Base-by-base conservation (phyloP, 352 stramenopile genomes). In the Phytophthora sansomeana region DNA sequence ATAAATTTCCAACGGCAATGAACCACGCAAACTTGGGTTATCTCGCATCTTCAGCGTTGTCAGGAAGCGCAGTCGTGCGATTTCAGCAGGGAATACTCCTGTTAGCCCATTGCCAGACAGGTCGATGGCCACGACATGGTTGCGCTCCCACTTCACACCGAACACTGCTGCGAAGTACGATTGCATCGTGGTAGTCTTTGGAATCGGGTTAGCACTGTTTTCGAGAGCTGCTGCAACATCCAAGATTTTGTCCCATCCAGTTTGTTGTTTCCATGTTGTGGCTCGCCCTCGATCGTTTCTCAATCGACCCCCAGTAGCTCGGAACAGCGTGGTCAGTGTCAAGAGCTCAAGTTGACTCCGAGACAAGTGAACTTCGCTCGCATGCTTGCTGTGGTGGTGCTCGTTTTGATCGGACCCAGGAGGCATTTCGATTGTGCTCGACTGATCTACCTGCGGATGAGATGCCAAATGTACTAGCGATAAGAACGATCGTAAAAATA, bases 41-140 rank as follows among this genome's bases (percentile, higher is more conserved):
- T 85, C 69, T 19, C 77, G 65, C n/a, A 92, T 6, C 56, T 90
- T 89, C 42, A 93, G 58, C 11, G 63, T 78, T 46, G 65, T 80
- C 21, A 93, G 71, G 49, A 73, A 82, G 5, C 72, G 70, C 17
- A 92, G 47, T n/a, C 63, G 66, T 1, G 46, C 58, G 14, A 90
- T 73, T 38, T 84, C 70, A 33, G 52, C 58, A 0, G 82, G 80
- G n/a, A 91, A 61, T 19, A 17, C 66, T 0, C 83, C 84, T 7
- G 52, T 38, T n/a, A 92, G 67, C 24, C 64, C 78, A 42, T 92
- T 92, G 3, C 32, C 60, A 2, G 62, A 74, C 6, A 93, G 35
- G 41, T 90, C 84, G 38, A 93, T 74, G 1, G 71, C 43, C 6
- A 90, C 68, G 32, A 93, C 74, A 48, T 87, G 80, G 55, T 90